These are phyloP conservation scores for Pichia cabralensis DNA, from an alignment of 805 yeast genomes.

Conservation along the genomic window DNA sequence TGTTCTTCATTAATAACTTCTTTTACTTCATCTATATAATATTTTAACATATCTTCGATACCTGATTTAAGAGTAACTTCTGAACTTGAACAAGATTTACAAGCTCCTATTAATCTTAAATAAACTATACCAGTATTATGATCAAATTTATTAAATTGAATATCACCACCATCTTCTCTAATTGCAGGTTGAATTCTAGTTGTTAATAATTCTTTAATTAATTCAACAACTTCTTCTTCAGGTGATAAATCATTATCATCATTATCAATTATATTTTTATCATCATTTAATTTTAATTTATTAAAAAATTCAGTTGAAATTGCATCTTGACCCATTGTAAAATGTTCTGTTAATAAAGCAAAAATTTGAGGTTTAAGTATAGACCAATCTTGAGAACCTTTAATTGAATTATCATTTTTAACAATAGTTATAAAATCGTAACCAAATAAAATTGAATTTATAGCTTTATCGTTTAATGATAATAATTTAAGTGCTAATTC, in stretches of 20 bases:
- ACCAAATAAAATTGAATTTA: constrained; percentile 70
- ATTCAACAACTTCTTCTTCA: constrained; percentile 61
- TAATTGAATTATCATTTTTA: constrained; percentile 22
- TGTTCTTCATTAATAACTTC: constrained; percentile 88
- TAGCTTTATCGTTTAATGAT: constrained; percentile 54
- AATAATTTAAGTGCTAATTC: constrained; percentile 72
- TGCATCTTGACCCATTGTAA: constrained; percentile 48
- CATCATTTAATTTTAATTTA: constrained; percentile 28
- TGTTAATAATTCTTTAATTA: constrained; percentile 86
- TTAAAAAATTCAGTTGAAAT: constrained; percentile 30
- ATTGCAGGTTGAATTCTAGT: constrained; percentile 96
- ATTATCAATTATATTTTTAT: constrained; percentile 14
- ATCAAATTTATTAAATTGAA: constrained; percentile 78
- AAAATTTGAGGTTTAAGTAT: constrained; percentile 59
- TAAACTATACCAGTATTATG: constrained; percentile 81
- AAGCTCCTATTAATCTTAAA: constrained; percentile 88
- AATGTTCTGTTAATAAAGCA: constrained; percentile 43
- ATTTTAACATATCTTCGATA: constrained; percentile 93
- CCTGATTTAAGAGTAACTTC: constrained; percentile 92
- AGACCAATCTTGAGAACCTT: constrained; percentile 37
- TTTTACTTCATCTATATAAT: constrained; percentile 90
- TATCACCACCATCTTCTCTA: constrained; percentile 98
- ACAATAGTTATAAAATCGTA: constrained; percentile 77
- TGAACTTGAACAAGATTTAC: constrained; percentile 85
- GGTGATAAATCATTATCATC: constrained; percentile 45